A percentile compares a stretch with the other conserved stretches of the same genome.
Evolutionary conservation across 306 rosid genomes (phyloP).

Genomic region (Adenanthera pavonina): DNA sequence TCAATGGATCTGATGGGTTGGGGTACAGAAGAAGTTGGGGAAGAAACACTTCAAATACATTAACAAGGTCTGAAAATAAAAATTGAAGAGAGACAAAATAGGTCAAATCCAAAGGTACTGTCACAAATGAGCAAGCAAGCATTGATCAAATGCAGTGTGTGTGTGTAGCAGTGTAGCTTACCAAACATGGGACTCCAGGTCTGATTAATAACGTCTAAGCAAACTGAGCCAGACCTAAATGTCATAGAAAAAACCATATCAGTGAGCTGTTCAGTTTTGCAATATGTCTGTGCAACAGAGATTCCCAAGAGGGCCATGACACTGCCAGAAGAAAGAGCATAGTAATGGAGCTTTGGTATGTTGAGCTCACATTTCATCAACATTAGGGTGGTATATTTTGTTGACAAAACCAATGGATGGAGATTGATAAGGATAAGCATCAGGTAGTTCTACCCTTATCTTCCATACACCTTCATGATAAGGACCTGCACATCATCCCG

Average conservation of each 20-base stretch:
- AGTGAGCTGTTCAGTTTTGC: slow-evolving; percentile 34
- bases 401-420: slow-evolving; percentile 88
- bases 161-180: slow-evolving; percentile 45
- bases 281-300: slow-evolving; percentile 22
- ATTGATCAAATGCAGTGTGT: slow-evolving; percentile 4
- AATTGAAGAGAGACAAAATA: slow-evolving; percentile 28
- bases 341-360: slow-evolving; percentile 22
- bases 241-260: slow-evolving; percentile 42
- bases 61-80: slow-evolving; percentile 64
- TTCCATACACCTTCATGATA: slow-evolving; percentile 90
- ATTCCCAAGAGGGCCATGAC: slow-evolving; percentile 9
- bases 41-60: slow-evolving; percentile 73
- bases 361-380: slow-evolving; percentile 84
- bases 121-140: slow-evolving; percentile 22
- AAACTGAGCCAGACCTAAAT: slow-evolving; percentile 87
- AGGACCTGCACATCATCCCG: slow-evolving; percentile 63
- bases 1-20: slow-evolving; percentile 86
- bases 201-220: slow-evolving; percentile 94
- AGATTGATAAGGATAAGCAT: slow-evolving; percentile 91
- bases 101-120: slow-evolving; percentile 28
- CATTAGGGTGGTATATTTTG: slow-evolving; percentile 94
- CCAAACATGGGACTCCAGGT: slow-evolving; percentile 99
- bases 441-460: slow-evolving; percentile 82
- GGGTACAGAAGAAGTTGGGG: slow-evolving; percentile 96
- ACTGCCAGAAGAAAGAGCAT: slow-evolving; percentile 24